Evolutionary conservation across 2,329 filamentous ascomycete genomes (phyloP).

Genomic region (Colletotrichum sp.): DNA sequence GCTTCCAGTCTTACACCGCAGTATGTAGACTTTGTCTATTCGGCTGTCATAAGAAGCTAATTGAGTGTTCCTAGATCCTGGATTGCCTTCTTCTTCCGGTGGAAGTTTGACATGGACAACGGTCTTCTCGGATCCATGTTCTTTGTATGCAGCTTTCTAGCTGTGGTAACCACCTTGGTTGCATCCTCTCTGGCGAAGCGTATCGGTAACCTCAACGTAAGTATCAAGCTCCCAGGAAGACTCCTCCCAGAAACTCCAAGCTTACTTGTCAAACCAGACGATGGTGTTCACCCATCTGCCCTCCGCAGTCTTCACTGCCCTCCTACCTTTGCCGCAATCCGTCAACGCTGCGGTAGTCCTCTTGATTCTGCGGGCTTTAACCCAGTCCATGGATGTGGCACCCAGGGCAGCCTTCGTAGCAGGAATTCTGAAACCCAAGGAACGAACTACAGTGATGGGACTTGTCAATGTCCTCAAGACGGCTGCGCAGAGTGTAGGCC

Average conservation of each 20-base stretch:
- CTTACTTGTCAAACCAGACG: background rate
- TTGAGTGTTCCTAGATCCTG: background rate
- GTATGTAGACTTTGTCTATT: background rate
- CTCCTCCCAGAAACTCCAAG: background rate
- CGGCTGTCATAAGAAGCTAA: background rate
- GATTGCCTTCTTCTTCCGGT: background rate
- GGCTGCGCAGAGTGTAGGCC: background rate
- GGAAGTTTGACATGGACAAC: background rate
- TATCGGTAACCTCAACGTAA: background rate
- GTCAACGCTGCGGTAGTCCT: background rate
- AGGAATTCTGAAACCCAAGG: background rate
- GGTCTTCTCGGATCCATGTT: background rate
- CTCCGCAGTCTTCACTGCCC: background rate
- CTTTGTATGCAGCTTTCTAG: background rate
- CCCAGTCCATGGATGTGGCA: background rate
- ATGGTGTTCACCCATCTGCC: background rate
- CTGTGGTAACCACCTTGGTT: background rate
- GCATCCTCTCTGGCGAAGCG: background rate
- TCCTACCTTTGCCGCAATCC: background rate
- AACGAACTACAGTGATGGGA: background rate
- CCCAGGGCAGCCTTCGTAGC: background rate
- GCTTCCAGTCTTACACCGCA: background rate
- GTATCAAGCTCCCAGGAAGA: background rate
- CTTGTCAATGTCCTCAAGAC: background rate
- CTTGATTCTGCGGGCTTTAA: background rate